A percentile compares a stretch with the other conserved stretches of the same genome.
phyloP scores from a whole-genome alignment of 2,329 filamentous ascomycete genomes.

The Colletotrichum aenigma region DNA sequence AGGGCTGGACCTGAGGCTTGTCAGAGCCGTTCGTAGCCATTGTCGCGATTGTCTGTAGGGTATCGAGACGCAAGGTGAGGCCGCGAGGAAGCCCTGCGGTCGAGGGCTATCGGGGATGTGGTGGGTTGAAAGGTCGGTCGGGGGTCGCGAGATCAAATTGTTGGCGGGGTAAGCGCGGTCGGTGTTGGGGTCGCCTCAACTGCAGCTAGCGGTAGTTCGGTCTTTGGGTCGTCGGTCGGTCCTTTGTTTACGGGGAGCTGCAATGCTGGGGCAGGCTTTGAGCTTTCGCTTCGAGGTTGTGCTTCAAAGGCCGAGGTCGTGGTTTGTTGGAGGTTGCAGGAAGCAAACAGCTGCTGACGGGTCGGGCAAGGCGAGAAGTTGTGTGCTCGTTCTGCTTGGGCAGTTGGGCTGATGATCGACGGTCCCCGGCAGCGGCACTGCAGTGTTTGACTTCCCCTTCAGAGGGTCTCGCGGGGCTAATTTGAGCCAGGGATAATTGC shows the following conservation, averaged over 20 bases:
- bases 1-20: constrained; percentile 81
- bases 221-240: background rate
- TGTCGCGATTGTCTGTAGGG: background rate
- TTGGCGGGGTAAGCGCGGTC: constrained; percentile 16
- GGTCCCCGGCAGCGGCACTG: background rate
- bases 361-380: background rate
- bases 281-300: background rate
- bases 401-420: constrained; percentile 13
- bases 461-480: constrained; percentile 16
- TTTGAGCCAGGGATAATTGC: constrained; percentile 8
- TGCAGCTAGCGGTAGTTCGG: background rate
- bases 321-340: background rate
- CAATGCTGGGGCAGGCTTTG: background rate
- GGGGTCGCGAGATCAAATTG: background rate
- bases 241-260: background rate
- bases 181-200: background rate
- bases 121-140: background rate
- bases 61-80: background rate
- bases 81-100: background rate
- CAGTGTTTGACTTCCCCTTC: background rate
- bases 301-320: background rate
- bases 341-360: background rate
- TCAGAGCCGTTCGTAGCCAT: constrained; percentile 22
- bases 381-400: background rate
- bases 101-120: background rate